These are phyloP conservation scores for Sporothrix schenckii DNA, from an alignment of 2,329 filamentous ascomycete genomes.

Conservation along the genomic window DNA sequence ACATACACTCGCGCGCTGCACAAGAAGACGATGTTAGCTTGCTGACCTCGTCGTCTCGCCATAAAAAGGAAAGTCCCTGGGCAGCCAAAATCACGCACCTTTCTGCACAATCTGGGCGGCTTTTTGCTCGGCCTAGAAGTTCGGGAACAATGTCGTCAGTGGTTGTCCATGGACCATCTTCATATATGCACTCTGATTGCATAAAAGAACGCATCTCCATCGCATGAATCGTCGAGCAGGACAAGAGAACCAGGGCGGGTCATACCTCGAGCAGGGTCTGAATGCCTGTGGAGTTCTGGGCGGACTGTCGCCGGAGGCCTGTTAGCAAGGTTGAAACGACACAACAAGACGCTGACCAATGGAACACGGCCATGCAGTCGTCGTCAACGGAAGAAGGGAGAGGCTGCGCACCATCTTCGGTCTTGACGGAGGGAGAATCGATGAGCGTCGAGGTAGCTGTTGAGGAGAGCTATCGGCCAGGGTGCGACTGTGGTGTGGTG, in stretches of 20 bases:
- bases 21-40: neutral
- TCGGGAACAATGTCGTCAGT: conserved; percentile 1
- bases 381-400: neutral
- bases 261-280: conserved; percentile 97
- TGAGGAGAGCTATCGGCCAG: neutral
- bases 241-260: conserved; percentile 33
- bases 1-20: conserved; percentile 83
- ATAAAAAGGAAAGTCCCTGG: too few species aligned
- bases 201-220: neutral
- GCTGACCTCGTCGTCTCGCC: neutral
- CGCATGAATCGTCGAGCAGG: neutral
- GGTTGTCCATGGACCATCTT: neutral
- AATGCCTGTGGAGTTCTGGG: conserved; percentile 97
- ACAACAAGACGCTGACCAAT: neutral
- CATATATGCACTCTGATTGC: neutral
- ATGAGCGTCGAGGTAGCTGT: neutral
- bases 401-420: conserved; percentile 18
- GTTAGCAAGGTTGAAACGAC: neutral
- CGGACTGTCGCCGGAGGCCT: conserved; percentile 65
- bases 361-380: neutral
- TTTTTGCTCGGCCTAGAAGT: conserved; percentile 83
- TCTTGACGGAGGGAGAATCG: conserved; percentile 2
- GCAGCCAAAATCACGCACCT: conserved; percentile 57
- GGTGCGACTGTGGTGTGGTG: neutral
- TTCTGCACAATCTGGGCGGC: conserved; percentile 99